phyloP scores from a whole-genome alignment of 768 basidiomycete genomes.

The Glaciozyma antarctica region DNA sequence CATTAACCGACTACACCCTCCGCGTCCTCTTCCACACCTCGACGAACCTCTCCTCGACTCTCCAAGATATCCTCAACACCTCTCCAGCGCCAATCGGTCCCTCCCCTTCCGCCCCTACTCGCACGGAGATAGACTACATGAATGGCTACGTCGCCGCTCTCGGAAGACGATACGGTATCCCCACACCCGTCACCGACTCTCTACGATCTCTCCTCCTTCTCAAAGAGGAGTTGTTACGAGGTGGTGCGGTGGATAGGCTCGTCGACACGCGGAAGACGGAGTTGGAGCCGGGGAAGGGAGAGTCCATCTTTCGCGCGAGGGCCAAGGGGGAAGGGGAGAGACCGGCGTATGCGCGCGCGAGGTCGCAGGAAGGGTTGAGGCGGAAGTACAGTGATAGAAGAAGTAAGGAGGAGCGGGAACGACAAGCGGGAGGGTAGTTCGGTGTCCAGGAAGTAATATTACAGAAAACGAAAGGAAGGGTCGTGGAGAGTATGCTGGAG shows the following conservation, averaged over 20 bases:
- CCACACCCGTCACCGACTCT: slow-evolving; percentile 46
- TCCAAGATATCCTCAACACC: slow-evolving; percentile 52
- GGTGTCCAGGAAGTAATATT: too few species aligned
- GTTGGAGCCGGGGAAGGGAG: too few species aligned
- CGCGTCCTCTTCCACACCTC: slow-evolving; percentile 53
- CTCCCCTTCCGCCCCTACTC: slow-evolving; percentile 17
- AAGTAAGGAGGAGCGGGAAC: too few species aligned
- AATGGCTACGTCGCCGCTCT: slow-evolving; percentile 69
- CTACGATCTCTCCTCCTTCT: slow-evolving; percentile 38
- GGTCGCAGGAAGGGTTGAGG: too few species aligned
- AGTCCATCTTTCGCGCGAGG: too few species aligned
- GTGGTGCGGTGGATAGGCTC: slow-evolving; percentile 24
- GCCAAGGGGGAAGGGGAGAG: too few species aligned
- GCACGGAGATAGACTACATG: slow-evolving; percentile 70
- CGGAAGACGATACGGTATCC: slow-evolving; percentile 51
- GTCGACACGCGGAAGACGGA: background rate
- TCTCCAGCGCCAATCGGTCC: background rate
- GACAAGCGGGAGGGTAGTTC: too few species aligned
- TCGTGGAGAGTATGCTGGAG: background rate
- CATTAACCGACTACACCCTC: slow-evolving; percentile 52
- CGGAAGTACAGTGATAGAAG: too few species aligned
- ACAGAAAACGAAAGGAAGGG: too few species aligned
- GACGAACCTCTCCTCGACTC: slow-evolving; percentile 70
- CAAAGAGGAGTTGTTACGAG: slow-evolving; percentile 30
- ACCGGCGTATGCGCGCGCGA: too few species aligned